Base-by-base conservation (phyloP, 306 rosid genomes). In the Albizia julibrissin region DNA sequence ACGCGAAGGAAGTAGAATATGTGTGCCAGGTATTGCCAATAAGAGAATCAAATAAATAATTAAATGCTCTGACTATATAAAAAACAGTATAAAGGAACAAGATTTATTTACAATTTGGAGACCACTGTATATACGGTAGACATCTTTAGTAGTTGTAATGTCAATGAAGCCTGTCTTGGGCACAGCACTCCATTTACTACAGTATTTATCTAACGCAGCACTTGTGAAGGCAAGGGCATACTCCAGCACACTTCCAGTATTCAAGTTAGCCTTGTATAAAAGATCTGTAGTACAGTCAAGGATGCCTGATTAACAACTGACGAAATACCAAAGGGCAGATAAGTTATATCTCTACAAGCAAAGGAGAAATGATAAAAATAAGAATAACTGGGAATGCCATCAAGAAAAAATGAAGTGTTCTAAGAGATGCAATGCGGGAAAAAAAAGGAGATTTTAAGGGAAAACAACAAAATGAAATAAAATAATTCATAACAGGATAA, bases 121-220 rank as follows among this genome's bases (percentile, higher is more conserved):
- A 76, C 99, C 98, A 72, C 99, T 95, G 84, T 95, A 95, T 80
- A 95, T 93, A 14, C 98, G 91, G 85, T 95, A 95, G 87, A 92
- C 93, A 89, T 95, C 99, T 91, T 89, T 93, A 46, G 99, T 93
- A 80, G 93, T 93, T 78, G 99, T 93, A 72, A 95, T 93, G 87
- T 95, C 99, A 78, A 95, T 90, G 87, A 95, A 95, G 76, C 99
- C 98, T 79, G 99, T 93, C 88, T 91, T 95, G 72, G 99, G 97
- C 29, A 92, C 91, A 82, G 92, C 94, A 87, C 98, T 93, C 99
- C 99, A 95, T 87, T 92, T 91, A 66, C 89, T 89, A 77, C 99
- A 95, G 84, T 92, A 95, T 82, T 95, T 95, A 89, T 95, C 99
- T 72, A 95, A 79, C 67, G 99, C 92, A 54, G 99, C 99, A 89